These are phyloP conservation scores for Boletus subparvulus DNA, from an alignment of 768 basidiomycete genomes.

Conservation along the genomic window DNA sequence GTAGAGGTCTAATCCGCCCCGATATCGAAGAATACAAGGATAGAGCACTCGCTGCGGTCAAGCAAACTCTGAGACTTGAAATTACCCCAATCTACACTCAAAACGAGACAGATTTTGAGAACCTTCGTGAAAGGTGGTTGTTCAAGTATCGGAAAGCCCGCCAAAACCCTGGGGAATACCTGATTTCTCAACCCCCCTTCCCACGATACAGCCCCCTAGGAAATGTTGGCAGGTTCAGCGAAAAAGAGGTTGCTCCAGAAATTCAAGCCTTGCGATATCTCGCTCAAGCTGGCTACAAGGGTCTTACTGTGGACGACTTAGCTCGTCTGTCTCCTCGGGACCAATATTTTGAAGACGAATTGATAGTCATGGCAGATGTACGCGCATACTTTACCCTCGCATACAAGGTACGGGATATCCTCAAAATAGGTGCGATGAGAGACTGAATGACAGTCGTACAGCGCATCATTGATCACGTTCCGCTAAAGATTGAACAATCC, in stretches of 20 bases:
- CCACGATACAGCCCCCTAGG: too few species aligned
- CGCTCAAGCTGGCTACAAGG: slow-evolving; percentile 30
- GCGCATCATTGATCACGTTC: slow-evolving; percentile 57
- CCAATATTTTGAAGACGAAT: slow-evolving; percentile 38
- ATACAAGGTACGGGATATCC: slow-evolving; percentile 41
- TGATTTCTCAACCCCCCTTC: background rate
- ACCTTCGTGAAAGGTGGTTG: slow-evolving; percentile 28
- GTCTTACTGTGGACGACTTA: slow-evolving; percentile 26
- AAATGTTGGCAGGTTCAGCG: too few species aligned
- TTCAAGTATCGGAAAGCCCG: slow-evolving; percentile 22
- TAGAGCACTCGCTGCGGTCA: slow-evolving; percentile 27
- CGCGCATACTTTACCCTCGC: slow-evolving; percentile 57
- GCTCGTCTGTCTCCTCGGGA: slow-evolving; percentile 25
- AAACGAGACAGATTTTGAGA: slow-evolving; percentile 25
- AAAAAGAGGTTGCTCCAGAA: too few species aligned
- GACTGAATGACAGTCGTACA: slow-evolving; percentile 18
- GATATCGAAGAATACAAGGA: slow-evolving; percentile 32
- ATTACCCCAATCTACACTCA: slow-evolving; percentile 39
- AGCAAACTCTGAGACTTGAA: slow-evolving; percentile 40
- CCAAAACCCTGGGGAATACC: background rate
- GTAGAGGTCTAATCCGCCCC: slow-evolving; percentile 27
- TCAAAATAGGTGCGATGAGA: background rate
- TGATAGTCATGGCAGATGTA: slow-evolving; percentile 53
- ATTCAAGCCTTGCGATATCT: slow-evolving; percentile 27
- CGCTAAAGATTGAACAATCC: slow-evolving; percentile 47